Conservation (phyloP, 2,329 filamentous ascomycete genomes). For the Moelleriella libera region DNA sequence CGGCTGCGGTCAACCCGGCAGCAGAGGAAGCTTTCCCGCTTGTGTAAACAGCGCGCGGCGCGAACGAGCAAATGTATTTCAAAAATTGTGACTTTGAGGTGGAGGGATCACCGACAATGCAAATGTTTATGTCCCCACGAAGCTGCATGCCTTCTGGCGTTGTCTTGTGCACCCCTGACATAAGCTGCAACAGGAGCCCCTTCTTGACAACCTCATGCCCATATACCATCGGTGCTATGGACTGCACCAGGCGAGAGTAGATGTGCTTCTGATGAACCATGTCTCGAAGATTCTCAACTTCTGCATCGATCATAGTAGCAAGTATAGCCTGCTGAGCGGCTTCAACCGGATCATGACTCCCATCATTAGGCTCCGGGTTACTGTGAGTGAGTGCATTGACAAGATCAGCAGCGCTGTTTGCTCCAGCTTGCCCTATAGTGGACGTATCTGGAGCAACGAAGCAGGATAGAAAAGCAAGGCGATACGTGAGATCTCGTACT, state of each 20-base stretch:
- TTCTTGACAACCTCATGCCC: slow-evolving; percentile 98
- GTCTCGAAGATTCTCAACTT: slow-evolving; percentile 80
- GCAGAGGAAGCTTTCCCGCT: slow-evolving; percentile 96
- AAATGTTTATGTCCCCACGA: slow-evolving; percentile 96
- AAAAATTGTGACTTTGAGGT: slow-evolving; percentile 97
- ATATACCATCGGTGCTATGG: slow-evolving; percentile 91
- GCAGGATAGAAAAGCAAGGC: slow-evolving; percentile 89
- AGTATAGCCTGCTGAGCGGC: slow-evolving; percentile 80
- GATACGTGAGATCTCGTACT: slow-evolving; percentile 88
- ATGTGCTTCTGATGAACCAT: slow-evolving; percentile 97
- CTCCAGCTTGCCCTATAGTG: slow-evolving; percentile 60
- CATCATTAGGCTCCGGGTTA: slow-evolving; percentile 45
- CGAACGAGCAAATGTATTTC: slow-evolving; percentile 93
- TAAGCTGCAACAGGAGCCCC: slow-evolving; percentile 80
- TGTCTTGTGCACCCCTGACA: slow-evolving; percentile 87
- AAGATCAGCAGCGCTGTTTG: slow-evolving; percentile 56
- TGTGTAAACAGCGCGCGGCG: slow-evolving; percentile 94
- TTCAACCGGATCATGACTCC: slow-evolving; percentile 49
- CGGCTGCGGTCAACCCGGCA: slow-evolving; percentile 90
- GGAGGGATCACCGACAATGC: slow-evolving; percentile 90
- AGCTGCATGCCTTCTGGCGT: slow-evolving; percentile 92
- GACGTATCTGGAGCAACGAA: slow-evolving; percentile 88
- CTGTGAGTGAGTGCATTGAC: slow-evolving; percentile 59
- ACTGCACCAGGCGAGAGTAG: slow-evolving; percentile 83
- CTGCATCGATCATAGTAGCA: slow-evolving; percentile 67